phyloP scores from a whole-genome alignment of 495 filamentous ascomycete genomes.

The Amniculicola lignicola region DNA sequence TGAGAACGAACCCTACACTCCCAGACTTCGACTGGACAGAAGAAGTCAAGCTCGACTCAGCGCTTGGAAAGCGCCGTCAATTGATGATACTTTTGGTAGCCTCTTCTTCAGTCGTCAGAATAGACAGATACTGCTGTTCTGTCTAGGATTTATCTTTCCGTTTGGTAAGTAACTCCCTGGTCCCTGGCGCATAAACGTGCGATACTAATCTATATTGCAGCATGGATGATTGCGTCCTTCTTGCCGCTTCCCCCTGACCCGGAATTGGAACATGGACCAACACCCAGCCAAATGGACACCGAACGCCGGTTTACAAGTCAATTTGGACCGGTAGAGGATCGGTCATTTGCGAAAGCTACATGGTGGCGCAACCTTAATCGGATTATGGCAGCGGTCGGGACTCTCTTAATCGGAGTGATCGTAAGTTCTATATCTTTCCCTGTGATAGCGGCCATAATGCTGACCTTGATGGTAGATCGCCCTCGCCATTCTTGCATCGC shows the following conservation, averaged over 20 bases:
- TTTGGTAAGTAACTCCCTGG: slow-evolving; percentile 54
- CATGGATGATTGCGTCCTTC: slow-evolving; percentile 83
- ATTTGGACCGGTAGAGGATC: slow-evolving; percentile 37
- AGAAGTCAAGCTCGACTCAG: slow-evolving; percentile 46
- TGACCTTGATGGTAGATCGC: slow-evolving; percentile 17
- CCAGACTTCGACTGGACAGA: slow-evolving; percentile 66
- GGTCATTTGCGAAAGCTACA: slow-evolving; percentile 68
- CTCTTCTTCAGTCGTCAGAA: slow-evolving; percentile 66
- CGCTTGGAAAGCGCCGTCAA: slow-evolving; percentile 61
- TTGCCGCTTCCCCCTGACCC: slow-evolving; percentile 64
- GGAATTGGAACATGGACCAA: slow-evolving; percentile 11
- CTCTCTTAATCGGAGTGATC: slow-evolving; percentile 72
- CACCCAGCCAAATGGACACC: slow-evolving; percentile 35
- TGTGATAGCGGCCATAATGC: not conserved
- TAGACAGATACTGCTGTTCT: slow-evolving; percentile 82
- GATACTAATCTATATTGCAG: slow-evolving; percentile 39
- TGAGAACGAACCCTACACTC: slow-evolving; percentile 57
- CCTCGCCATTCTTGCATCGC: slow-evolving; percentile 25
- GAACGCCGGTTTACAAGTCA: slow-evolving; percentile 34
- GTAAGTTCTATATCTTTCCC: slow-evolving; percentile 46
- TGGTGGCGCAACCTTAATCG: slow-evolving; percentile 96
- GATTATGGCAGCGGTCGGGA: slow-evolving; percentile 74
- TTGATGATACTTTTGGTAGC: slow-evolving; percentile 60
- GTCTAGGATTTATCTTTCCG: slow-evolving; percentile 81
- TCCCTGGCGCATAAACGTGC: slow-evolving; percentile 1